Percentiles rank a stretch among this genome's conserved stretches.
Conservation (phyloP, 2,329 filamentous ascomycete species). For the Xylaria multiplex region DNA sequence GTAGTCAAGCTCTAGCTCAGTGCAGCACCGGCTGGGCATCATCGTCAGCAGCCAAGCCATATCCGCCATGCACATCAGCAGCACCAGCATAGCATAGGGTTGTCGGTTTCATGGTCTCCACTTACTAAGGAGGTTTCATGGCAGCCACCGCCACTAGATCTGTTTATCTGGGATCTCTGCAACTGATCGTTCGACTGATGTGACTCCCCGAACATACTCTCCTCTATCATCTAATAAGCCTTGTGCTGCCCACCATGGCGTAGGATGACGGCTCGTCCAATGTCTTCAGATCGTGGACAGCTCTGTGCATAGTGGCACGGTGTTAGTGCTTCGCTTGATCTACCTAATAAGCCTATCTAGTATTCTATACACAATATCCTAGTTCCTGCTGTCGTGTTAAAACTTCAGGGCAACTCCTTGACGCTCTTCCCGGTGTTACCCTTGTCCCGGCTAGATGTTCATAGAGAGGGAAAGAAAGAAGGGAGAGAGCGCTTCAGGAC, state of each 20-base stretch:
- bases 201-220: slow-evolving; percentile 43
- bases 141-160: slow-evolving; percentile 50
- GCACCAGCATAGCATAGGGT: slow-evolving; percentile 42
- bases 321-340: slow-evolving; percentile 39
- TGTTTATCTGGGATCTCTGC: slow-evolving; percentile 42
- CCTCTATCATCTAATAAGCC: slow-evolving; percentile 39
- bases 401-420: slow-evolving; percentile 41
- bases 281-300: slow-evolving; percentile 38
- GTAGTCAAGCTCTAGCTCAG: slow-evolving; percentile 25
- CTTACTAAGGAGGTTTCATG: slow-evolving; percentile 50
- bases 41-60: slow-evolving; percentile 43
- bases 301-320: slow-evolving; percentile 37
- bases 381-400: slow-evolving; percentile 38
- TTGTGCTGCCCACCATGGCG: slow-evolving; percentile 44
- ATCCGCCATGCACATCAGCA: slow-evolving; percentile 48
- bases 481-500: slow-evolving; percentile 20
- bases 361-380: slow-evolving; percentile 32
- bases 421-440: slow-evolving; percentile 40
- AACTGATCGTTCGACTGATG: slow-evolving; percentile 42
- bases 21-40: slow-evolving; percentile 34
- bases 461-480: slow-evolving; percentile 32
- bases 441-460: slow-evolving; percentile 40
- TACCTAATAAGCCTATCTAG: slow-evolving; percentile 28
- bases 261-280: slow-evolving; percentile 33
- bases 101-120: slow-evolving; percentile 49